These are phyloP conservation scores for Blastomyces gilchristii DNA, from an alignment of 2,329 filamentous ascomycete species.

Conservation along the genomic window DNA sequence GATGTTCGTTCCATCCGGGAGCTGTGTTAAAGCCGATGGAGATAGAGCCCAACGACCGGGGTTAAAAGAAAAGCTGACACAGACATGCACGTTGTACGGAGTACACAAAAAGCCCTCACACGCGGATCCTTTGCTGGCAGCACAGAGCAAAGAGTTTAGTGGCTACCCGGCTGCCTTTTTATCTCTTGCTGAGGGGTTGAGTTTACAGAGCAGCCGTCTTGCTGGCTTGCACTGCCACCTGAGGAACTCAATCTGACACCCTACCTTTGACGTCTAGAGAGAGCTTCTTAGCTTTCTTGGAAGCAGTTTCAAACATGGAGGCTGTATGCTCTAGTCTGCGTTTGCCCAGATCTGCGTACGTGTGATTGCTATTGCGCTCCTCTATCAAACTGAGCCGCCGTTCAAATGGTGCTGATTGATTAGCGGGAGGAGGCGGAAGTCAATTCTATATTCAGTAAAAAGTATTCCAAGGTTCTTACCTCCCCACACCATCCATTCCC, in stretches of 20 bases:
- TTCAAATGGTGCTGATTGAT: not conserved
- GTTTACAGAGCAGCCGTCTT: not conserved
- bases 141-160: not conserved
- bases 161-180: not conserved
- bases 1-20: constrained; percentile 16
- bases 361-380: not conserved
- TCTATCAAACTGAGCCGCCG: not conserved
- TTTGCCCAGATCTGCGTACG: constrained; percentile 1
- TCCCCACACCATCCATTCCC: too few relatives aligned
- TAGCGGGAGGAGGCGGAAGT: not conserved
- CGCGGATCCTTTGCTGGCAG: not conserved
- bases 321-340: not conserved
- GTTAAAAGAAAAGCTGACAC: not conserved
- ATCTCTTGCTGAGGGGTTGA: not conserved
- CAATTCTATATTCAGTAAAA: not conserved
- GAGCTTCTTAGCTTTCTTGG: constrained; percentile 2
- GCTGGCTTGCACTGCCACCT: not conserved
- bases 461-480: too few relatives aligned
- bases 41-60: not conserved
- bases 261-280: not conserved
- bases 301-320: not conserved
- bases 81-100: not conserved
- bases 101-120: not conserved
- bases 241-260: not conserved
- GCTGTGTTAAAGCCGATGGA: not conserved